These are phyloP conservation scores for Tuber melanosporum DNA, from an alignment of 495 filamentous ascomycete genomes.

Conservation along the genomic window DNA sequence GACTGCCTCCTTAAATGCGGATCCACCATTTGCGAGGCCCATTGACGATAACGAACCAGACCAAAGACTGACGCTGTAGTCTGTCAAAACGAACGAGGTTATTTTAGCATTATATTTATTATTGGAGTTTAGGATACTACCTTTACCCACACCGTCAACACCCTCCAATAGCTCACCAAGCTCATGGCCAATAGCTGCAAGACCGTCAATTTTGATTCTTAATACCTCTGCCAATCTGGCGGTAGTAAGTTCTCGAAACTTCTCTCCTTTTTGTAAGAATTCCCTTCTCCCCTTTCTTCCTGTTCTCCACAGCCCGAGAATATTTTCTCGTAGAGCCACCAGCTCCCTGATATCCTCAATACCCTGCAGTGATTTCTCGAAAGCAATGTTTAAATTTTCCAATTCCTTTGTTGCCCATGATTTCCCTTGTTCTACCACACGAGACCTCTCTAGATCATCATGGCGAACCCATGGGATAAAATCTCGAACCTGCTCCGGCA, in stretches of 20 bases:
- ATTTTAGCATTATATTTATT: constrained; percentile 45
- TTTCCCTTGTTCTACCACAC: constrained; percentile 60
- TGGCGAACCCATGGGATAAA: constrained; percentile 88
- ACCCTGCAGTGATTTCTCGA: constrained; percentile 52
- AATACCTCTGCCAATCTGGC: constrained; percentile 56
- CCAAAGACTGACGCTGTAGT: constrained; percentile 25
- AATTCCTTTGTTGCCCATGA: constrained; percentile 71
- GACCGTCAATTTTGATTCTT: constrained; percentile 51
- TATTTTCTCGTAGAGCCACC: constrained; percentile 59
- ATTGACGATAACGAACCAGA: constrained; percentile 41
- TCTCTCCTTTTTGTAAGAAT: constrained; percentile 44
- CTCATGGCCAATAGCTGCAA: constrained; percentile 56
- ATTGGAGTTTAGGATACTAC: constrained; percentile 46
- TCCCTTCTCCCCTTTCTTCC: constrained; percentile 46
- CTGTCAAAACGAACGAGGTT: constrained; percentile 45
- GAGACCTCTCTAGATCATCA: constrained; percentile 62
- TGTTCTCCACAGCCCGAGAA: constrained; percentile 66
- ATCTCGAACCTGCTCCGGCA: constrained; percentile 71
- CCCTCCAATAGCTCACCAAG: constrained; percentile 49
- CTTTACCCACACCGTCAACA: constrained; percentile 57
- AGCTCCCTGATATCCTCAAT: constrained; percentile 60
- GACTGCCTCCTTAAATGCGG: constrained; percentile 51
- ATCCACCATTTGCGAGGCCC: constrained; percentile 53
- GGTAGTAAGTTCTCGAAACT: constrained; percentile 63
- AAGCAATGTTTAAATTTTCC: constrained; percentile 54